Percentiles rank a stretch among this genome's conserved stretches.
Conservation (phyloP, 768 basidiomycete species). For the Boletus rubescentipes region DNA sequence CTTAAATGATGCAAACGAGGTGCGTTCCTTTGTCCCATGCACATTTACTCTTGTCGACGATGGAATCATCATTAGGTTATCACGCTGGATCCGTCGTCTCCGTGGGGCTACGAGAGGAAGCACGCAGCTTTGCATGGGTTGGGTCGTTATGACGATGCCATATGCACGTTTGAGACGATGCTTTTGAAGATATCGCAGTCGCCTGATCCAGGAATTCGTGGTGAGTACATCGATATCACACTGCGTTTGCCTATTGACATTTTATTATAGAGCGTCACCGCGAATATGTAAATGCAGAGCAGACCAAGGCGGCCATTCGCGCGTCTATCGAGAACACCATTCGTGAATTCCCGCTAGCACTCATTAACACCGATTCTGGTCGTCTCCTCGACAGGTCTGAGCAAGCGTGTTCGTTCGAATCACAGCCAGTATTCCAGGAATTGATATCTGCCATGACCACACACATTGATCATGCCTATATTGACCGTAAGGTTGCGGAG, state of each 20-base stretch:
- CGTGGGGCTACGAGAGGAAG: not conserved
- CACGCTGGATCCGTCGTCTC: not conserved
- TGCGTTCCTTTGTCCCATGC: not conserved
- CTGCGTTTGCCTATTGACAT: not conserved
- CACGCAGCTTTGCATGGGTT: not conserved
- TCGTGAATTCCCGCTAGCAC: not conserved
- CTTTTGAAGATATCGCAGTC: not conserved
- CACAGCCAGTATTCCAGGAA: not conserved
- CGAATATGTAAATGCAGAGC: not conserved
- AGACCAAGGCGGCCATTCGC: not conserved
- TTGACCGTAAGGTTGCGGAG: not conserved
- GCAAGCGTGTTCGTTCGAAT: not conserved
- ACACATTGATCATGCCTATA: not conserved
- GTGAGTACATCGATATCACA: not conserved
- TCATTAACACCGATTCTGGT: not conserved
- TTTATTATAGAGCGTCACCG: not conserved
- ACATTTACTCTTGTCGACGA: not conserved
- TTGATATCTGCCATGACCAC: not conserved
- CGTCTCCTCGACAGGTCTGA: not conserved
- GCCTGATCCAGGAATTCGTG: not conserved
- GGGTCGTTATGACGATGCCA: not conserved
- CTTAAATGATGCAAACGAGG: not conserved
- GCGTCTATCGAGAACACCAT: not conserved
- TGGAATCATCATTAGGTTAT: not conserved
- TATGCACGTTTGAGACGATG: not conserved